Evolutionary conservation across 1,284 basidiomycete genomes (phyloP).

Genomic region (Filobasidium uniguttulatum): DNA sequence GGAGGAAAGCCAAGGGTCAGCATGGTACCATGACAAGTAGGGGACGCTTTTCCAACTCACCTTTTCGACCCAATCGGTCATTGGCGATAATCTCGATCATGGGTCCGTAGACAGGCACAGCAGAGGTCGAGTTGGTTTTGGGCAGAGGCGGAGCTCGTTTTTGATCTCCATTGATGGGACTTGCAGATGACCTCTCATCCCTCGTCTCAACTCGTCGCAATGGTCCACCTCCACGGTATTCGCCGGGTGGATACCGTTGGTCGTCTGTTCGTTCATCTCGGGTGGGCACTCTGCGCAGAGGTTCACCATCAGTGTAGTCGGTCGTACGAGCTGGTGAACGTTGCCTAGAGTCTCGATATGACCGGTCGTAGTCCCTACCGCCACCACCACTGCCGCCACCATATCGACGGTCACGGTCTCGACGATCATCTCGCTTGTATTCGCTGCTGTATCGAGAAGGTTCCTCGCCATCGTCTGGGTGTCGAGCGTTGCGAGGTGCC

Average conservation of each 20-base stretch:
- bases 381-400: too few species aligned
- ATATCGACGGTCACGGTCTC: slow-evolving; percentile 10
- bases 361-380: slow-evolving; percentile 5
- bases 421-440: slow-evolving; percentile 15
- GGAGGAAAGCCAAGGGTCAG: slow-evolving; percentile 1
- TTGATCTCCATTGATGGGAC: not conserved
- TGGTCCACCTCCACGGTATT: slow-evolving; percentile 4
- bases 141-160: slow-evolving; percentile 4
- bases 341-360: slow-evolving; percentile 12
- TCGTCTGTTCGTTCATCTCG: slow-evolving; percentile 2
- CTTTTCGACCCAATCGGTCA: slow-evolving; percentile 91
- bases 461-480: slow-evolving; percentile 12
- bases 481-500: slow-evolving; percentile 9
- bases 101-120: slow-evolving; percentile 20
- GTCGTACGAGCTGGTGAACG: too few species aligned
- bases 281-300: slow-evolving; percentile 7
- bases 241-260: not conserved
- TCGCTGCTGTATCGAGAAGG: too few species aligned
- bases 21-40: slow-evolving; percentile 5
- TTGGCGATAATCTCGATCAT: slow-evolving; percentile 81
- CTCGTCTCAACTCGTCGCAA: slow-evolving; percentile 12
- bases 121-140: slow-evolving; percentile 1
- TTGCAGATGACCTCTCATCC: slow-evolving; percentile 1
- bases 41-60: slow-evolving; percentile 39
- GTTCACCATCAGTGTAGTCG: slow-evolving; percentile 7